Evolutionary conservation across 2,329 filamentous ascomycete genomes (phyloP).

Genomic region (Myriangium duriaei): DNA sequence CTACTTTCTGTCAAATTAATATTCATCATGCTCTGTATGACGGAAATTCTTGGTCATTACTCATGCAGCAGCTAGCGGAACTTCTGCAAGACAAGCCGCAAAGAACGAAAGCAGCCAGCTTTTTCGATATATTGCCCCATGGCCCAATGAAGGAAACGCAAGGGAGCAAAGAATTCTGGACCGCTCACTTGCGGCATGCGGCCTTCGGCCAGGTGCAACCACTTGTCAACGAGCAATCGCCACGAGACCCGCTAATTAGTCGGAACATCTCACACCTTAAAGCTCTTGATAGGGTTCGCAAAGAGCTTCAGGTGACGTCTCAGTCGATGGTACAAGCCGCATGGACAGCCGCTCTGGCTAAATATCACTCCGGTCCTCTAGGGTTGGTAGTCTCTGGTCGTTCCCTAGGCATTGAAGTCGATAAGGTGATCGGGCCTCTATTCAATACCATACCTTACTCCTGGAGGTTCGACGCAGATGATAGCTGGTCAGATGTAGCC

Average conservation of each 20-base stretch:
- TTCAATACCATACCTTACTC: slow-evolving; percentile 82
- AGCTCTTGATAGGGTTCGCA: slow-evolving; percentile 34
- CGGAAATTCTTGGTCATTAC: slow-evolving; percentile 59
- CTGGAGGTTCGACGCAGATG: slow-evolving; percentile 30
- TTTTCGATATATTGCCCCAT: slow-evolving; percentile 53
- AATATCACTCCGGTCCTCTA: slow-evolving; percentile 37
- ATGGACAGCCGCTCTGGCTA: slow-evolving; percentile 48
- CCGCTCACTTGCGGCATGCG: slow-evolving; percentile 36
- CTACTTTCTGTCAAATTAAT: slow-evolving; percentile 43
- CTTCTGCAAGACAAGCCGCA: slow-evolving; percentile 15
- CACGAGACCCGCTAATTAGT: slow-evolving; percentile 14
- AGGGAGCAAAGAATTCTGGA: slow-evolving; percentile 57
- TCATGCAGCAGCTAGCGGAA: slow-evolving; percentile 45
- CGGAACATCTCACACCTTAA: slow-evolving; percentile 36
- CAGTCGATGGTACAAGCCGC: slow-evolving; percentile 66
- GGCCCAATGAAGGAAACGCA: slow-evolving; percentile 49
- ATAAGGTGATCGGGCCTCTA: slow-evolving; percentile 62
- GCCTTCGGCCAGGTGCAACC: slow-evolving; percentile 20
- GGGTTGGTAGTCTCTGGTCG: slow-evolving; percentile 73
- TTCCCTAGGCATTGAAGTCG: slow-evolving; percentile 54
- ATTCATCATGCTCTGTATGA: slow-evolving; percentile 86
- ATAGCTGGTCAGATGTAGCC: slow-evolving; percentile 50
- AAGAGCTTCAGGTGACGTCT: slow-evolving; percentile 56
- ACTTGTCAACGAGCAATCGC: slow-evolving; percentile 15
- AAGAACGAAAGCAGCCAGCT: slow-evolving; percentile 37